These are phyloP conservation scores for Cladosporium sp. DNA, from an alignment of 2,329 filamentous ascomycete species.

Conservation along the genomic window DNA sequence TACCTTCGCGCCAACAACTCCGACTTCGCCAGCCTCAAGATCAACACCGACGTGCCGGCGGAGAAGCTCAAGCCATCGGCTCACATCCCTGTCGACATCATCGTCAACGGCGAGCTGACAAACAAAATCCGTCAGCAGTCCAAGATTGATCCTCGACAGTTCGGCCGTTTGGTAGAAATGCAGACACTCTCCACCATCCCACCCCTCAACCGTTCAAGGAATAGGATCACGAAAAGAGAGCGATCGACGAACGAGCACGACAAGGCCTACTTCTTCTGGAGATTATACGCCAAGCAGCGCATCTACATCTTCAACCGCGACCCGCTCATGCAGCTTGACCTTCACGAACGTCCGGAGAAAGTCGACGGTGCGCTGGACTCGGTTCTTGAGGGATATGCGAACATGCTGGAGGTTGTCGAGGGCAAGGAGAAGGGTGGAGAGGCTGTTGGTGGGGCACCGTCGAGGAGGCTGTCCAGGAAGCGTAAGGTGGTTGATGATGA, in stretches of 20 bases:
- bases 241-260: slow-evolving; percentile 53
- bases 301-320: slow-evolving; percentile 72
- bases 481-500: slow-evolving; percentile 16
- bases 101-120: slow-evolving; percentile 52
- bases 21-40: slow-evolving; percentile 30
- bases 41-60: slow-evolving; percentile 52
- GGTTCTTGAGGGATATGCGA: slow-evolving; percentile 69
- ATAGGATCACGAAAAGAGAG: slow-evolving; percentile 39
- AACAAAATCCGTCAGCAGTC: slow-evolving; percentile 54
- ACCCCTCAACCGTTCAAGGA: slow-evolving; percentile 43
- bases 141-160: slow-evolving; percentile 75
- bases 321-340: slow-evolving; percentile 63
- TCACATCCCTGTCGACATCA: slow-evolving; percentile 50
- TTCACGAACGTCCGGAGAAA: slow-evolving; percentile 64
- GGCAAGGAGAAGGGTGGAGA: slow-evolving; percentile 26
- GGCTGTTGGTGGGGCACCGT: neutral
- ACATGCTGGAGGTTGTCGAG: slow-evolving; percentile 52
- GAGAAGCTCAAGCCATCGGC: slow-evolving; percentile 45
- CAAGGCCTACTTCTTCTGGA: slow-evolving; percentile 65
- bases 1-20: slow-evolving; percentile 52
- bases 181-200: slow-evolving; percentile 59
- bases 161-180: slow-evolving; percentile 70
- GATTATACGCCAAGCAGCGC: slow-evolving; percentile 69
- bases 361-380: slow-evolving; percentile 63
- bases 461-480: slow-evolving; percentile 8